Conservation (phyloP, 495 filamentous ascomycete genomes). For the Talaromyces borbonicus region DNA sequence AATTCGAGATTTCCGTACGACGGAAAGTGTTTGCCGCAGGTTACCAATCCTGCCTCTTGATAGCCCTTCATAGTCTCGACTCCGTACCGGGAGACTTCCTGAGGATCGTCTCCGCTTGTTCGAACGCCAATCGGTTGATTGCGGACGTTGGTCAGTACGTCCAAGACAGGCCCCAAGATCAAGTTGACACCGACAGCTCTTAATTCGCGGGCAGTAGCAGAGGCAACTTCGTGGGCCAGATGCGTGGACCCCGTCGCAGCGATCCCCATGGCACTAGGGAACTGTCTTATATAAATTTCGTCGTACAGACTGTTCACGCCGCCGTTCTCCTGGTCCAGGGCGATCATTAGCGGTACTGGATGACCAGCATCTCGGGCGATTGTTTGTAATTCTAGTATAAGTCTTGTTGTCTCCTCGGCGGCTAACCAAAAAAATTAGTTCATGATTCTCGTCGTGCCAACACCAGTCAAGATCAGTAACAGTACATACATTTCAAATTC, state of each 20-base stretch:
- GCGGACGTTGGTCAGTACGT: slow-evolving; percentile 78
- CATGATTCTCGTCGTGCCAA: background rate
- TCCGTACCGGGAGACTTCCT: slow-evolving; percentile 80
- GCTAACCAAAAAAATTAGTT: slow-evolving; percentile 33
- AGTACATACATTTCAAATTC: slow-evolving; percentile 69
- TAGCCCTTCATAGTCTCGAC: slow-evolving; percentile 83
- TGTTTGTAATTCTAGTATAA: slow-evolving; percentile 78
- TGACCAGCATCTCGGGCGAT: slow-evolving; percentile 82
- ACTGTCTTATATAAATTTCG: slow-evolving; percentile 83
- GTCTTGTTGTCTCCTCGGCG: slow-evolving; percentile 69
- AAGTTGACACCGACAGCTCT: slow-evolving; percentile 82
- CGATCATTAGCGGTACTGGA: slow-evolving; percentile 72
- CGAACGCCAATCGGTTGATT: slow-evolving; percentile 81
- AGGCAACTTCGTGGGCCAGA: slow-evolving; percentile 70
- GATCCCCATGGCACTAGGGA: slow-evolving; percentile 84
- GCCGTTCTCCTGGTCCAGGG: slow-evolving; percentile 87
- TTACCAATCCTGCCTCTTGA: slow-evolving; percentile 72
- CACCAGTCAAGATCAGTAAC: background rate
- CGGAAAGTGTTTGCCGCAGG: slow-evolving; percentile 88
- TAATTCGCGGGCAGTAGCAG: slow-evolving; percentile 79
- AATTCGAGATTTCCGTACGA: slow-evolving; percentile 92
- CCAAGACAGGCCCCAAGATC: slow-evolving; percentile 82
- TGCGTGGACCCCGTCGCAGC: slow-evolving; percentile 72
- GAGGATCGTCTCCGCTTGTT: slow-evolving; percentile 75
- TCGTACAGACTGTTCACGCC: slow-evolving; percentile 91